Evolutionary conservation across 1,139 yeast species (phyloP).

Genomic region (Casaregolazyma lundiana): DNA sequence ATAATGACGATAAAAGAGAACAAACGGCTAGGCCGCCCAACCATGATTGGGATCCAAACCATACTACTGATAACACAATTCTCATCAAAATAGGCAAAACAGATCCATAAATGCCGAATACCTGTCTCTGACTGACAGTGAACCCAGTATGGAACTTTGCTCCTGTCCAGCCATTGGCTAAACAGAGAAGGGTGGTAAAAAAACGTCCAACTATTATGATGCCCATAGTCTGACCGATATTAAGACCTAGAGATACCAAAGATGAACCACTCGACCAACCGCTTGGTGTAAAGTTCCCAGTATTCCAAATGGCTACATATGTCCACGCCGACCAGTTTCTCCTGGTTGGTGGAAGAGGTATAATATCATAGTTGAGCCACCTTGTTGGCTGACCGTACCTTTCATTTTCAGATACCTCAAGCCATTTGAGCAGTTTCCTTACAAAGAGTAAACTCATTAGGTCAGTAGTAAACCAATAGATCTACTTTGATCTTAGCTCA

Average conservation of each 20-base stretch:
- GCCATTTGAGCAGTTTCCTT: slow-evolving; percentile 16
- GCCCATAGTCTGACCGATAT: slow-evolving; percentile 16
- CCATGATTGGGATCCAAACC: slow-evolving; percentile 33
- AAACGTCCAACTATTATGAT: slow-evolving; percentile 27
- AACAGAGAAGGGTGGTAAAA: slow-evolving; percentile 17
- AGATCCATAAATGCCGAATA: slow-evolving; percentile 33
- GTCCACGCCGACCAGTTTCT: slow-evolving; percentile 25
- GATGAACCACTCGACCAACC: slow-evolving; percentile 29
- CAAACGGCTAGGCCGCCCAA: slow-evolving; percentile 32
- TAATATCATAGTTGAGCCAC: slow-evolving; percentile 20
- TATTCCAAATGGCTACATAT: slow-evolving; percentile 21
- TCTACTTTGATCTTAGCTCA: no score
- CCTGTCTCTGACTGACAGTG: slow-evolving; percentile 28
- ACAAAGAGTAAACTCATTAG: slow-evolving; percentile 1
- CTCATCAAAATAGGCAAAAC: slow-evolving; percentile 26
- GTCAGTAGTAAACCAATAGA: no score
- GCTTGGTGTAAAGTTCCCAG: slow-evolving; percentile 23
- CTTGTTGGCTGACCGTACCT: slow-evolving; percentile 12
- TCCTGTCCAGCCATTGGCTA: slow-evolving; percentile 26
- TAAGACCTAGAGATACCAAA: slow-evolving; percentile 28
- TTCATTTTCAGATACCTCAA: slow-evolving; percentile 16
- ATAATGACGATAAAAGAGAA: slow-evolving; percentile 26
- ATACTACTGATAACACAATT: slow-evolving; percentile 28
- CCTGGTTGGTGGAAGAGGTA: slow-evolving; percentile 27
- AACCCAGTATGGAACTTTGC: slow-evolving; percentile 32